These are phyloP conservation scores for Zea mays DNA, from an alignment of 176 grass and related monocot genomes.

Conservation along the genomic window Zm-B73-REFERENCE-NAM-5.0 NC_050098.1:116397001-116397500, in stretches of 20 bases:
- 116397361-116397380: too few relatives aligned
- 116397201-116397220: constrained; percentile 82
- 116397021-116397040: constrained; percentile 54
- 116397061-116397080: neutral
- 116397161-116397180: constrained; percentile 76
- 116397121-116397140: constrained; percentile 70
- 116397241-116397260: constrained; percentile 75
- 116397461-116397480: constrained; percentile 38
- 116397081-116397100: neutral
- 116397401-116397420: too few relatives aligned
- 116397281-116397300: too few relatives aligned
- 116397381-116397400: too few relatives aligned
- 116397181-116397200: constrained; percentile 83
- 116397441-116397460: constrained; percentile 45
- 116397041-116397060: neutral
- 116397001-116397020: constrained; percentile 48
- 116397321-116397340: too few relatives aligned
- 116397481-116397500: constrained; percentile 47
- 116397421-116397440: constrained; percentile 64
- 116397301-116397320: too few relatives aligned
- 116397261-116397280: too few relatives aligned
- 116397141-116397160: constrained; percentile 96
- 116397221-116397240: constrained; percentile 86
- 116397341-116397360: too few relatives aligned
- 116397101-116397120: neutral